Base-by-base conservation (phyloP, 257 asterid genomes). In the Petrea volubilis region DNA sequence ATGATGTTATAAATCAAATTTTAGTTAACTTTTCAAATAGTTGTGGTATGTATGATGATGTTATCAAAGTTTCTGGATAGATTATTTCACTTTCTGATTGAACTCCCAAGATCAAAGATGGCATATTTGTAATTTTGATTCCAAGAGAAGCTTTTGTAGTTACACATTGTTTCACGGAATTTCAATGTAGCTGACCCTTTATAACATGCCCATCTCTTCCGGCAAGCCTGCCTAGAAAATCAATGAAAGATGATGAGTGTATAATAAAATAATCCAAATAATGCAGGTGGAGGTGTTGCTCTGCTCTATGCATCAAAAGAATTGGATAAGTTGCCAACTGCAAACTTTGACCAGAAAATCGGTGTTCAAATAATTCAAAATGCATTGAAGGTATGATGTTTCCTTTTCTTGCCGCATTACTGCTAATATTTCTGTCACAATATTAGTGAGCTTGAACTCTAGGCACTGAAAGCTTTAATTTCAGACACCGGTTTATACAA, bases 321-420 rank as follows among this genome's bases (percentile, higher is more conserved):
- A 72, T 70, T 92, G 77, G 96, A 87, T 1, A 92, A 87, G 63
- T 71, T 89, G 67, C 59, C 82, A 47, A 90, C 96, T 2, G 87
- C 98, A 64, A 92, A 92, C 92, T 92, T 92, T 55, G 98, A 92
- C 56, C 96, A 92, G 86, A 88, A 87, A 81, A 90, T 92, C 33
- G 96, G 98, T 57, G 96, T 92, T 51, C 98, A 92, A 77, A 92
- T 92, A 57, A 94, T 94, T 76, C 98, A 94, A 78, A 89, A 89
- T 57, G 99, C 99, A 40, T 75, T 94, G 70, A 91, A 88, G 97
- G 96, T 90, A n/a, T 6, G 81, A 8, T 57, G 2, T 29, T 3
- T 60, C 7, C 1, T 23, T 40, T 24, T 13, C 11, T 34, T 51
- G 6, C 53, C 38, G 20, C 14, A 50, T 15, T 49, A 23, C 10